Base-by-base conservation (phyloP, 371 early-diverging fungal species). In the Zopfochytrium polystomum region DNA sequence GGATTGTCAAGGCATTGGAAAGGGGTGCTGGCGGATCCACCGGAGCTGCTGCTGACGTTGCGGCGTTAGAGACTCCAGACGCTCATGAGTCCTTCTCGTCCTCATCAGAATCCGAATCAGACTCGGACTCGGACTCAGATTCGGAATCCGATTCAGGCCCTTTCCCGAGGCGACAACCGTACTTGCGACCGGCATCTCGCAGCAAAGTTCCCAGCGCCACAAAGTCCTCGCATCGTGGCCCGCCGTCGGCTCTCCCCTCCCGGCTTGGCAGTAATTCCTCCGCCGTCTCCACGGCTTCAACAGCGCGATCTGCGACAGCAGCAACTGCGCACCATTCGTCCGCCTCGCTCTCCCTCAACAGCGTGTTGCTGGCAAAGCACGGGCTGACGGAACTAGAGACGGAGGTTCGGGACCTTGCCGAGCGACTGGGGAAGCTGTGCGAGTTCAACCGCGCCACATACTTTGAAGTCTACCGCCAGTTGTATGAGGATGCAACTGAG, bases 391-490 rank as follows among this genome's bases (percentile, higher is more conserved):
- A 73, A 35, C 63, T 77, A 15, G 74, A 75, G 51, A 60, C 44
- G 1, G 80, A 79, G 56, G 55, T 79, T 7, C 15, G 22, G 30
- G 77, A 75, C n/a, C 60, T 79, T 33, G 72, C 62, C 18, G 58
- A 63, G 22, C 66, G 74, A n/a, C 53, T 76, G 18, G 52, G 52
- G 11, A 50, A 44, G 26, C 56, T 79, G 2, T 55, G 65, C 18
- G 65, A 62, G 55, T 62, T 65, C 46, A 79, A 79, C 47, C 57
- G 69, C 32, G 67, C 70, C 5, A 52, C 62, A 2, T 66, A 70
- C 57, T 65, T 60, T 55, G 56, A 65, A 3, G 27, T 70, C 15
- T 59, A 67, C 26, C 43, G 48, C 11, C n/a, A 23, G 18, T 32
- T 60, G 22, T 64, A 68, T 38, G 62, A 58, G 52, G 65, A 68